Percentiles rank a stretch among this genome's conserved stretches.
Evolutionary conservation across 2,329 filamentous ascomycete genomes (phyloP).

Genomic region (Aspergillus sp.): DNA sequence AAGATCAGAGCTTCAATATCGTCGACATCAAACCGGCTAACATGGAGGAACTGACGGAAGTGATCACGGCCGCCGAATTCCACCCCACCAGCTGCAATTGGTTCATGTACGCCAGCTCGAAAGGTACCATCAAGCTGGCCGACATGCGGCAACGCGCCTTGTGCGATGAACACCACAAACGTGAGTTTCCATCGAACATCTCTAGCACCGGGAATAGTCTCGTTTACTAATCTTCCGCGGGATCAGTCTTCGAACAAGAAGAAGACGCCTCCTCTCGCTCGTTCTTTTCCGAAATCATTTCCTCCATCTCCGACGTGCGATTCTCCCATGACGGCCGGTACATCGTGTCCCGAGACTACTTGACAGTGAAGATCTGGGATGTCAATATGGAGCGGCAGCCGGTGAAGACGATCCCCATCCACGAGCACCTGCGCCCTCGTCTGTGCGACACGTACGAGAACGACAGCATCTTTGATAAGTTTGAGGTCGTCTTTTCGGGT

Average conservation of each 20-base stretch:
- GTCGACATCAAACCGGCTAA: constrained; percentile 99
- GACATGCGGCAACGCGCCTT: constrained; percentile 97
- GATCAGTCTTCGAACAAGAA: constrained; percentile 93
- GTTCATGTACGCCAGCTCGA: constrained; percentile 99
- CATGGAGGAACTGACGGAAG: constrained; percentile 98
- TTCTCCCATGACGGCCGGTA: constrained; percentile 96
- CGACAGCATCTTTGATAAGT: constrained; percentile 99
- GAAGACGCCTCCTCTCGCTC: constrained; percentile 95
- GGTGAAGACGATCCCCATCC: constrained; percentile 97
- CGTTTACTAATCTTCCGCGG: constrained; percentile 3
- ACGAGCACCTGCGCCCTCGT: constrained; percentile 90
- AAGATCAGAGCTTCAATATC: constrained; percentile 99
- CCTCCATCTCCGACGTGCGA: constrained; percentile 96
- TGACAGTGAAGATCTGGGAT: constrained; percentile 99
- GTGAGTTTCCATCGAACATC: constrained; percentile 55
- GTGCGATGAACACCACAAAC: constrained; percentile 92
- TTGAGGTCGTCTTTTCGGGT: constrained; percentile 97
- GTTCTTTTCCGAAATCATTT: constrained; percentile 99
- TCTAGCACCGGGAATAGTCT: not conserved
- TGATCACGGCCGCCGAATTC: constrained; percentile 97
- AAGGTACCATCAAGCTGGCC: constrained; percentile 97
- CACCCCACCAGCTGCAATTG: constrained; percentile 97
- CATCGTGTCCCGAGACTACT: constrained; percentile 94
- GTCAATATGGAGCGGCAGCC: constrained; percentile 98
- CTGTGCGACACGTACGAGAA: constrained; percentile 99